Base-by-base conservation (phyloP, 768 basidiomycete genomes). In the Boletus edulis region DNA sequence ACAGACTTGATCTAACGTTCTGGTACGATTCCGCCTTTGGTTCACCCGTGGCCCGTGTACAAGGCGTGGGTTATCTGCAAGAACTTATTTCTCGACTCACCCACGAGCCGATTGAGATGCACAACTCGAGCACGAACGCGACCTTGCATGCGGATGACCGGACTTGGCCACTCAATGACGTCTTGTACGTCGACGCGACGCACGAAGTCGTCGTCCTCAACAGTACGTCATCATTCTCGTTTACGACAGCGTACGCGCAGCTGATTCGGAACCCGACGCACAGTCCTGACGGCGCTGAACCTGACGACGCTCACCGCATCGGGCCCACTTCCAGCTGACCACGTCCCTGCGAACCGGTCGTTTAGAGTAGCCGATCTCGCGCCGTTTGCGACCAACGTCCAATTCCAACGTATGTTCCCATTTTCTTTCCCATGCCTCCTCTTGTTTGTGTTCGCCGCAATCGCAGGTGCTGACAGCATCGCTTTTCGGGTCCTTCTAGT, bases 171-270 rank as follows among this genome's bases (percentile, higher is more conserved):
- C 76, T 92, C 2, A 72, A 79, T 24, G 82, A 91, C 51, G 80
- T 76, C 51, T 67, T 95, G 34, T 95, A 94, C 55, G 91, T 93
- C 8, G 94, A 96, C 66, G 91, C 91, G 7, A 91, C 89, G 2
- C 94, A 95, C 54, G 94, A 96, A 62, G 90, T 92, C n/a, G 89
- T 94, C 38, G 84, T 94, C 0, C 72, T 93, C n/a, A 88, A 93
- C 62, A 81, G 89, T 89, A 57, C 18, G 81, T 72, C 35, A 3
- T 8, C 51, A 12, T 46, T 8, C 24, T 49, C 2, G 4, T 49
- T 2, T 2, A 8, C 31, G n/a, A 29, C 10, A 11, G 2, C 22
- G 10, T 39, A n/a, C 12, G 11, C 5, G 4, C 13, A 7, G 20
- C 9, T 51, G 5, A 51, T 51, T 37, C 52, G 62, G 37, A 56